These are phyloP conservation scores for Zizania latifolia DNA, from an alignment of 176 grass and related monocot species.

Conservation along the genomic window DNA sequence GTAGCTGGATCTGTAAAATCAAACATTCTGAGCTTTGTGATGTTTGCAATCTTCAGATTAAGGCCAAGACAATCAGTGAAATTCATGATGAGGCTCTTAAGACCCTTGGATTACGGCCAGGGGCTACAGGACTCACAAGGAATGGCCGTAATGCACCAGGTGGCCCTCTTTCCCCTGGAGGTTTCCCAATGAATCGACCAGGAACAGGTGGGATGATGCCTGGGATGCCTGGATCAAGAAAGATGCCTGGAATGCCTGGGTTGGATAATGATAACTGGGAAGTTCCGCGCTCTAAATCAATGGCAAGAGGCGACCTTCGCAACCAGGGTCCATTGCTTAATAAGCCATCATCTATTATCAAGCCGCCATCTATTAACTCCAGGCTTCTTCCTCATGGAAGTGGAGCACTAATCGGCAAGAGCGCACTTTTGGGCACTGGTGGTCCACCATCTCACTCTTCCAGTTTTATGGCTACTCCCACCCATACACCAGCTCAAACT, in stretches of 20 bases:
- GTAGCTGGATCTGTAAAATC: neutral
- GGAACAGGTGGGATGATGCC: slow-evolving; percentile 97
- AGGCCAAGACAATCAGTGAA: slow-evolving; percentile 85
- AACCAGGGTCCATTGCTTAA: slow-evolving; percentile 31
- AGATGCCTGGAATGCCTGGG: slow-evolving; percentile 98
- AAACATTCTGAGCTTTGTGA: slow-evolving; percentile 28
- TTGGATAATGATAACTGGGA: slow-evolving; percentile 91
- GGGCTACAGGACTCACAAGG: slow-evolving; percentile 54
- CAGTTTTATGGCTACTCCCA: slow-evolving; percentile 11
- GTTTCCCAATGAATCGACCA: slow-evolving; percentile 53
- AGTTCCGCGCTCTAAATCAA: slow-evolving; percentile 75
- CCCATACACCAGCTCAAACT: slow-evolving; percentile 34
- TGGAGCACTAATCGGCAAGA: slow-evolving; percentile 63
- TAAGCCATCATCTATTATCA: slow-evolving; percentile 35
- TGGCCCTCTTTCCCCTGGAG: slow-evolving; percentile 58
- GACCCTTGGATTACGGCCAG: slow-evolving; percentile 69
- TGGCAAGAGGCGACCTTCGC: slow-evolving; percentile 59
- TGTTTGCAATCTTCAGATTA: slow-evolving; percentile 53
- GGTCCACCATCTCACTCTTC: slow-evolving; percentile 33
- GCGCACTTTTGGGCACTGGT: slow-evolving; percentile 51
- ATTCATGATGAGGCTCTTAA: slow-evolving; percentile 87
- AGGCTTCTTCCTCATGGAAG: slow-evolving; percentile 80
- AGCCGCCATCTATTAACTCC: slow-evolving; percentile 47
- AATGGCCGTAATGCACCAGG: slow-evolving; percentile 52
- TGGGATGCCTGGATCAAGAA: slow-evolving; percentile 91